These are phyloP conservation scores for Wakefieldia striispora DNA, from an alignment of 768 basidiomycete genomes.

Conservation along the genomic window DNA sequence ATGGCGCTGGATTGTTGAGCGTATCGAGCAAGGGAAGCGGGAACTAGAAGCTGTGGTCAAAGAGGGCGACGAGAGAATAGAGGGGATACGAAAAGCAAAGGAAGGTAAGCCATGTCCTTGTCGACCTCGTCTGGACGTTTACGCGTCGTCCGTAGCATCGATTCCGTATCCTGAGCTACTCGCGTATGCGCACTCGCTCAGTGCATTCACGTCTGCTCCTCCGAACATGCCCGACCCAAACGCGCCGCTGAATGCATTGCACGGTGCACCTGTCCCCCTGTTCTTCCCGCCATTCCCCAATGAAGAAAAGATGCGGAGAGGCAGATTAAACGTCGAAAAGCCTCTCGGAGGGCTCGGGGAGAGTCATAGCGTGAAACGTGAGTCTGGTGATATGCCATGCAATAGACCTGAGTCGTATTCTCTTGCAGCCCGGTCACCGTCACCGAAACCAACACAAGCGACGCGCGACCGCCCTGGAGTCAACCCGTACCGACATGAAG, in stretches of 20 bases:
- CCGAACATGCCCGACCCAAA: slow-evolving; percentile 81
- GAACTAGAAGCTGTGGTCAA: slow-evolving; percentile 69
- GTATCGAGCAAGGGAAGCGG: slow-evolving; percentile 61
- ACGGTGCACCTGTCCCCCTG: slow-evolving; percentile 70
- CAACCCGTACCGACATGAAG: slow-evolving; percentile 72
- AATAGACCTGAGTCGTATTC: slow-evolving; percentile 6
- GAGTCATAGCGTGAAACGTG: slow-evolving; percentile 79
- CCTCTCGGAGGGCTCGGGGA: slow-evolving; percentile 78
- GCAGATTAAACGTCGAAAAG: slow-evolving; percentile 75
- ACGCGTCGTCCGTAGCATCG: slow-evolving; percentile 45
- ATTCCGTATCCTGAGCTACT: slow-evolving; percentile 82
- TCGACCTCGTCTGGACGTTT: background rate
- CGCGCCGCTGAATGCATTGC: slow-evolving; percentile 40
- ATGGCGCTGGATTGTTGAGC: slow-evolving; percentile 68
- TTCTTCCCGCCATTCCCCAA: slow-evolving; percentile 93
- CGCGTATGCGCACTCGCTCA: slow-evolving; percentile 81
- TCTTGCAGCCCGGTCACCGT: slow-evolving; percentile 55
- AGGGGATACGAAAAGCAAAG: slow-evolving; percentile 68
- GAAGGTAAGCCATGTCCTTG: slow-evolving; percentile 48
- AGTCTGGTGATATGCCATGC: slow-evolving; percentile 24
- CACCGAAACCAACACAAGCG: slow-evolving; percentile 50
- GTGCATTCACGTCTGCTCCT: slow-evolving; percentile 84
- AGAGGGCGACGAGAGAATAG: slow-evolving; percentile 72
- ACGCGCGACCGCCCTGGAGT: slow-evolving; percentile 50
- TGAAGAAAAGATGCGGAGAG: slow-evolving; percentile 87